Conservation (phyloP, 352 stramenopile species). For the Bremia lactucae region DNA sequence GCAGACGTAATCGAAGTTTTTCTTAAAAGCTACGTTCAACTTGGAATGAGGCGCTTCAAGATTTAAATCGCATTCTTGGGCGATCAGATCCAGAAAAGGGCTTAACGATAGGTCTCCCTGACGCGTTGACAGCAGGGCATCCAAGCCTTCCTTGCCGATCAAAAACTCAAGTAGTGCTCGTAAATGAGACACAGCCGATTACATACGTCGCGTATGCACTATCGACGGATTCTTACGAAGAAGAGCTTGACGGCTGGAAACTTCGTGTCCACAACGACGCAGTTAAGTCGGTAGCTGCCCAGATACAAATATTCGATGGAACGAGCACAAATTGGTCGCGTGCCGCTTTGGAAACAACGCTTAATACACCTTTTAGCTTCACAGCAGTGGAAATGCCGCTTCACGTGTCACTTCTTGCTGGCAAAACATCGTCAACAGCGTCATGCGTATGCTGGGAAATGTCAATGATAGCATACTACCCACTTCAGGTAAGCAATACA, state of each 20-base stretch:
- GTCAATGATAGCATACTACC: conserved; percentile 60
- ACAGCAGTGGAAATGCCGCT: conserved; percentile 40
- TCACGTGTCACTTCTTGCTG: conserved; percentile 46
- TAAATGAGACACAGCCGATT: conserved; percentile 89
- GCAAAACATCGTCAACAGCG: conserved; percentile 19
- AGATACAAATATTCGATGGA: conserved; percentile 11
- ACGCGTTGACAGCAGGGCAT: conserved; percentile 61
- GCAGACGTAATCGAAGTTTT: background rate
- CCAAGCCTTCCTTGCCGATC: conserved; percentile 84
- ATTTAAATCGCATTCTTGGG: conserved; percentile 57
- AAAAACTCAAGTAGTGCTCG: conserved; percentile 84
- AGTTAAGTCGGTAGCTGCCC: conserved; percentile 12
- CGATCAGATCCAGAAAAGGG: conserved; percentile 51
- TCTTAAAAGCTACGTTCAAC: conserved; percentile 19
- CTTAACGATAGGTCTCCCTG: conserved; percentile 61
- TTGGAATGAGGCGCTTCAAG: conserved; percentile 57
- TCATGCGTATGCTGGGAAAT: conserved; percentile 55
- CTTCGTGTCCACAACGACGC: conserved; percentile 41
- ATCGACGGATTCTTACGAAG: conserved; percentile 83
- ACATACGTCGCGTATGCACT: conserved; percentile 94
- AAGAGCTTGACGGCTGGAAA: conserved; percentile 59
- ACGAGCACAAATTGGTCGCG: conserved; percentile 55
- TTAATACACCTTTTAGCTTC: conserved; percentile 60
- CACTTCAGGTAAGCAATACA: conserved; percentile 47
- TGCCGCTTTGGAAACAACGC: conserved; percentile 36